phyloP scores from a whole-genome alignment of 2,329 filamentous ascomycete genomes.

The Ampelomyces quisqualis region DNA sequence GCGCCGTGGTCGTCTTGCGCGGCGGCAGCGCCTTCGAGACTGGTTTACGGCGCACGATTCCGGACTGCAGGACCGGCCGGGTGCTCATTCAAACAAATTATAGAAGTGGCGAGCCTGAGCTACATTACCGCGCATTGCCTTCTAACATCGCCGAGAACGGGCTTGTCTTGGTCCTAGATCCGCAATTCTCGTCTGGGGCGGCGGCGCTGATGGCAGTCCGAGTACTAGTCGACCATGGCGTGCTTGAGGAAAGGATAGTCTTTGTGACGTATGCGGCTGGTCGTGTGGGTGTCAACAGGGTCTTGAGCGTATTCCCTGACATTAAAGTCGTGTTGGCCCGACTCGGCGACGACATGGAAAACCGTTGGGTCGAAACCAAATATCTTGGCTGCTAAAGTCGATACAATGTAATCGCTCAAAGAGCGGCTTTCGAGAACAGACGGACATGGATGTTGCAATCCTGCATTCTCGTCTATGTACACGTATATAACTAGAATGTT shows the following conservation, averaged over 20 bases:
- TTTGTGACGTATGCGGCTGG: conserved; percentile 93
- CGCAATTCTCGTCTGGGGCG: conserved; percentile 92
- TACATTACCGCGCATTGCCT: conserved; percentile 82
- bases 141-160: conserved; percentile 71
- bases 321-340: conserved; percentile 84
- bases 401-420: conserved; percentile 5
- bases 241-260: conserved; percentile 79
- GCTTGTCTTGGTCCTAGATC: conserved; percentile 82
- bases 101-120: conserved; percentile 73
- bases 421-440: too few species aligned
- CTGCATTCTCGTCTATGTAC: too few species aligned
- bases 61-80: conserved; percentile 86
- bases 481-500: too few species aligned
- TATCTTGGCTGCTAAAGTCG: conserved; percentile 79
- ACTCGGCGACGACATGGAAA: conserved; percentile 77
- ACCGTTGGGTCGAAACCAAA: conserved; percentile 83
- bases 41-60: conserved; percentile 84
- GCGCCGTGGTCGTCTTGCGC: conserved; percentile 80
- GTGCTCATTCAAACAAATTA: conserved; percentile 85
- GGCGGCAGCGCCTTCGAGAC: conserved; percentile 87
- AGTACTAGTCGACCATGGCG: conserved; percentile 92
- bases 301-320: conserved; percentile 85
- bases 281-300: conserved; percentile 75
- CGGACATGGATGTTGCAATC: background rate
- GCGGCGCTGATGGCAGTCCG: conserved; percentile 89